Percentiles rank a stretch among this genome's conserved stretches.
phyloP scores from a whole-genome alignment of 768 basidiomycete species.

The Arthromyces matolae region DNA sequence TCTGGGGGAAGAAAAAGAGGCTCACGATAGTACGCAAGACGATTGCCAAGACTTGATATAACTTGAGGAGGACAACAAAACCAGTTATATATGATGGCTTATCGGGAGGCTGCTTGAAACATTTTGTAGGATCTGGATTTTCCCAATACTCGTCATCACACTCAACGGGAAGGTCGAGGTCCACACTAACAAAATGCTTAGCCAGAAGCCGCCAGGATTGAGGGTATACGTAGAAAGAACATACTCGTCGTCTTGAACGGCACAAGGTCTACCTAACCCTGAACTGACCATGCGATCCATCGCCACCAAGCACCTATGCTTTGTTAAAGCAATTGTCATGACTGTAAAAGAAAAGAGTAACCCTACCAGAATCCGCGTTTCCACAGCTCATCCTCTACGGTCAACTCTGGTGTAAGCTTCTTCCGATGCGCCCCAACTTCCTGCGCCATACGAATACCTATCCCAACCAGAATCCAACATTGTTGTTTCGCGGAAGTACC shows the following conservation, averaged over 20 bases:
- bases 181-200: constrained; percentile 46
- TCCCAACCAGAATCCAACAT: constrained; percentile 66
- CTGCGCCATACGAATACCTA: constrained; percentile 71
- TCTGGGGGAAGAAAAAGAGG: constrained; percentile 1
- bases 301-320: constrained; percentile 48
- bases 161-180: constrained; percentile 62
- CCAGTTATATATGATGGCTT: constrained; percentile 55
- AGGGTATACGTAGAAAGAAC: too few relatives aligned
- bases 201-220: too few relatives aligned
- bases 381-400: constrained; percentile 68
- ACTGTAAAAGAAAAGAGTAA: constrained; percentile 10
- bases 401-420: constrained; percentile 27
- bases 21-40: constrained; percentile 61
- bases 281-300: constrained; percentile 51
- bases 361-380: constrained; percentile 64
- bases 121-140: constrained; percentile 47
- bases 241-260: constrained; percentile 78
- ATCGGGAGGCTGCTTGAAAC: constrained; percentile 67
- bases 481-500: constrained; percentile 59
- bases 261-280: constrained; percentile 67
- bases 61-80: constrained; percentile 53
- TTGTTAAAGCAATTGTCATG: neutral
- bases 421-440: constrained; percentile 75
- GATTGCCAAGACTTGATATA: constrained; percentile 63
- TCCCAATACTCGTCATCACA: constrained; percentile 80